Base-by-base conservation (phyloP, 2,329 filamentous ascomycete species). In the Penicillium decumbens region DNA sequence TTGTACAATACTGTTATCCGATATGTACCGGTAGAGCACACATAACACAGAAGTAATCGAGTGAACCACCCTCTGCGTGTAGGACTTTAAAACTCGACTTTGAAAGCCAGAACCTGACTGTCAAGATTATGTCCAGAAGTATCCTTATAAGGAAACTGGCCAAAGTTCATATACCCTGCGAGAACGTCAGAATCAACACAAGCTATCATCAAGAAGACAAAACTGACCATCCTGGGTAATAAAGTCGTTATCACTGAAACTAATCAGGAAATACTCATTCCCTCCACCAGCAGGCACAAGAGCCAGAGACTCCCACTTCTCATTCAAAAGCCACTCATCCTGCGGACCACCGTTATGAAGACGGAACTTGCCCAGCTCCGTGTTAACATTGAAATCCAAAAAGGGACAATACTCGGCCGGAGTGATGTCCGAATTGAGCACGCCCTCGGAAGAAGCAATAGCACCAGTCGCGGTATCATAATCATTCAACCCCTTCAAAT, bases 301-400 rank as follows among this genome's bases (percentile, higher is more conserved):
- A 2, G 81, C 80, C 41, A 89, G 68, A 18, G 79, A 81, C 72
- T 90, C 86, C 86, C 86, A 89, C 64, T 89, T 89, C 74, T 89
- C 85, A 59, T 89, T 88, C 64, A 89, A 63, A 30, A 89, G 67
- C 0, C 66, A 70, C 0, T 69, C 60, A 60, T 86, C 79, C 57
- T 84, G 77, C 0, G 67, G 70, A 0, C 83, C 85, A 2, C 85
- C 85, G 58, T 89, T 89, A 59, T 85, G 83, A 3, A 87, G 67
- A 0, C 81, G 80, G 56, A 89, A 89, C 18, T 80, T 78, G 33
- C 75, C 77, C 20, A 89, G 73, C 68, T 89, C 77, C 1, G 71
- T 61, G 55, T 86, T 83, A 51, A 83, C 73, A 63, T 89, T 89
- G 65, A 80, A 84, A 60, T 88, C 81, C 28, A 89, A 62, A 70